Percentiles rank a stretch among this genome's conserved stretches.
Evolutionary conservation across 306 rosid genomes (phyloP).

Genomic region (Parietaria judaica): DNA sequence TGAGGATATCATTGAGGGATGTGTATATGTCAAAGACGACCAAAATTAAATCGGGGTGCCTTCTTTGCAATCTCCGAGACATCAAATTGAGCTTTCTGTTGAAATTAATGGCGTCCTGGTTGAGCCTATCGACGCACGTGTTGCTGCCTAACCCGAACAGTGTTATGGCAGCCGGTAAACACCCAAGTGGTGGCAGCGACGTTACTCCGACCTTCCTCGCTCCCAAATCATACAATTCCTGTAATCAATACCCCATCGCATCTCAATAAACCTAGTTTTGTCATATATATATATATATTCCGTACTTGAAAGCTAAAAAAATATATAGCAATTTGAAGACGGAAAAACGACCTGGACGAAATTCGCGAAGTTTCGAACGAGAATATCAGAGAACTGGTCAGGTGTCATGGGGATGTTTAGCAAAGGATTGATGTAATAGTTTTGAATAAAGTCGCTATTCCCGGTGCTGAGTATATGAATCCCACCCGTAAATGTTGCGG

Average conservation of each 20-base stretch:
- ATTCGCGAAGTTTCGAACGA: slow-evolving; percentile 35
- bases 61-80: slow-evolving; percentile 46
- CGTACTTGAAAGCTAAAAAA: no score
- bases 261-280: no score
- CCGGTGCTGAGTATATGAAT: slow-evolving; percentile 48
- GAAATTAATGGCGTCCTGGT: slow-evolving; percentile 58
- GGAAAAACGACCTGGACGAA: slow-evolving; percentile 52
- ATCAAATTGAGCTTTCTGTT: slow-evolving; percentile 55
- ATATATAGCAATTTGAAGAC: no score
- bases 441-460: slow-evolving; percentile 59
- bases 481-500: slow-evolving; percentile 47
- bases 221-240: slow-evolving; percentile 39
- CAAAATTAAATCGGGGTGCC: slow-evolving; percentile 56
- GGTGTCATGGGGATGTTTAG: slow-evolving; percentile 42
- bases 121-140: slow-evolving; percentile 56
- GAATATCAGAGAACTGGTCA: slow-evolving; percentile 46
- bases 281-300: no score
- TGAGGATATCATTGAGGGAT: slow-evolving; percentile 58
- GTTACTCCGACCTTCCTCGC: slow-evolving; percentile 87
- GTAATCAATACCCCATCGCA: background rate
- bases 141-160: slow-evolving; percentile 43
- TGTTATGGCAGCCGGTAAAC: slow-evolving; percentile 74
- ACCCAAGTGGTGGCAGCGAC: slow-evolving; percentile 80
- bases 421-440: slow-evolving; percentile 69
- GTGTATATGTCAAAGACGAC: slow-evolving; percentile 71